phyloP scores from a whole-genome alignment of 768 basidiomycete genomes.

The Lactarius pseudohatsudake region DNA sequence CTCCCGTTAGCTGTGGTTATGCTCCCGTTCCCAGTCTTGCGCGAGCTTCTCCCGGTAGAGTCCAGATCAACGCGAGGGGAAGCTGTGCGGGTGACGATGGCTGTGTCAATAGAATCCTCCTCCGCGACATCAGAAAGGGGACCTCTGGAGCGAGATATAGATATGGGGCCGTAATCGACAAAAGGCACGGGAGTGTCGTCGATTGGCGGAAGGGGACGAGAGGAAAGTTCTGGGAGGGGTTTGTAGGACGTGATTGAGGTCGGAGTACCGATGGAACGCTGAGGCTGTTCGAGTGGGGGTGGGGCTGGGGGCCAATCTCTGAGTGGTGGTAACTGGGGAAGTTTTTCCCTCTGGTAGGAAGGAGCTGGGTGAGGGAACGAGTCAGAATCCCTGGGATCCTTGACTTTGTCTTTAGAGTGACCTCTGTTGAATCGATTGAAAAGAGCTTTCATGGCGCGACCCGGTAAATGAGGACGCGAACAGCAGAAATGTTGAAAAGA shows the following conservation, averaged over 20 bases:
- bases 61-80: constrained; percentile 35
- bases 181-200: constrained; percentile 42
- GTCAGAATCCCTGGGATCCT: constrained; percentile 41
- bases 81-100: constrained; percentile 26
- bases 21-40: constrained; percentile 43
- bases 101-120: constrained; percentile 26
- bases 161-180: constrained; percentile 32
- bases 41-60: constrained; percentile 38
- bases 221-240: constrained; percentile 67
- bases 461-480: constrained; percentile 16
- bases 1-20: constrained; percentile 32
- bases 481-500: constrained; percentile 22
- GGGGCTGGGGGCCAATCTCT: constrained; percentile 69
- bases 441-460: constrained; percentile 73
- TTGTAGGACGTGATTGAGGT: constrained; percentile 57
- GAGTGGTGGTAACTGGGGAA: constrained; percentile 57
- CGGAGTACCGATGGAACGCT: constrained; percentile 22
- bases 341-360: constrained; percentile 53
- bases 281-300: constrained; percentile 32
- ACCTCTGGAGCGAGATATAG: constrained; percentile 30
- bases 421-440: constrained; percentile 71
- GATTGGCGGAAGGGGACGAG: constrained; percentile 49
- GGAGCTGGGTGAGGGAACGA: constrained; percentile 29
- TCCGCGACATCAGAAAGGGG: constrained; percentile 28
- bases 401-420: constrained; percentile 63